Conservation (phyloP, 805 yeast species). For the Metschnikowia vanudenii region DNA sequence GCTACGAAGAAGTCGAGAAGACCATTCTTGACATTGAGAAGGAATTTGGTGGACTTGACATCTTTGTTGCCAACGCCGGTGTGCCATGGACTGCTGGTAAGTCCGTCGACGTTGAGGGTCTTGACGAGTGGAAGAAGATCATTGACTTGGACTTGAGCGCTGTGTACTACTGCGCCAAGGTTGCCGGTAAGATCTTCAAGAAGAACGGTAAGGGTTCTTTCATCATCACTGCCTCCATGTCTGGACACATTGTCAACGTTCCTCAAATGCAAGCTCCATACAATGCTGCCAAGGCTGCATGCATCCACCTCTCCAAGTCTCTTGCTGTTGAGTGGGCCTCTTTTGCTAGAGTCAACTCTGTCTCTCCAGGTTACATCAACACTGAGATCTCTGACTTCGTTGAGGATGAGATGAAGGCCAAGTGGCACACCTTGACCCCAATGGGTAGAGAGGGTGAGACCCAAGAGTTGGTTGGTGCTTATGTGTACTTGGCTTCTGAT, state of each 20-base stretch:
- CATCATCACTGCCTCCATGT: constrained; percentile 46
- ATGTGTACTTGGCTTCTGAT: constrained; percentile 44
- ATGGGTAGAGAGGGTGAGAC: constrained; percentile 46
- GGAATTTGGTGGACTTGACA: constrained; percentile 79
- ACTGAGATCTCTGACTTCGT: constrained; percentile 43
- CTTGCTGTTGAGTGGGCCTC: constrained; percentile 51
- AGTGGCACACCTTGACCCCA: constrained; percentile 43
- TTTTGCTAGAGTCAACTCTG: constrained; percentile 42
- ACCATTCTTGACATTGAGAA: constrained; percentile 50
- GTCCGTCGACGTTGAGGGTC: constrained; percentile 36
- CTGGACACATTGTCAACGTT: constrained; percentile 47
- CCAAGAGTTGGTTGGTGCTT: constrained; percentile 47
- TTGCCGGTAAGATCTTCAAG: constrained; percentile 40
- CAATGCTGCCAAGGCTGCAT: constrained; percentile 48
- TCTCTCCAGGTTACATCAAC: constrained; percentile 44
- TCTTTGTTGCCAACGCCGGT: constrained; percentile 92
- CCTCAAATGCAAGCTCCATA: constrained; percentile 48
- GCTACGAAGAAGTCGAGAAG: constrained; percentile 46
- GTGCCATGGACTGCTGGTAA: constrained; percentile 64
- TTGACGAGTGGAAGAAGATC: constrained; percentile 35
- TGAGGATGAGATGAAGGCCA: constrained; percentile 29
- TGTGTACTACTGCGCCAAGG: constrained; percentile 44
- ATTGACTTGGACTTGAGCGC: constrained; percentile 42
- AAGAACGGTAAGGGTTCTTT: constrained; percentile 43
- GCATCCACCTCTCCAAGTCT: constrained; percentile 42